Evolutionary conservation across 768 basidiomycete genomes (phyloP), one percentile per base, ranked within the genome.

Genomic region (Leccinum imitatum): DNA sequence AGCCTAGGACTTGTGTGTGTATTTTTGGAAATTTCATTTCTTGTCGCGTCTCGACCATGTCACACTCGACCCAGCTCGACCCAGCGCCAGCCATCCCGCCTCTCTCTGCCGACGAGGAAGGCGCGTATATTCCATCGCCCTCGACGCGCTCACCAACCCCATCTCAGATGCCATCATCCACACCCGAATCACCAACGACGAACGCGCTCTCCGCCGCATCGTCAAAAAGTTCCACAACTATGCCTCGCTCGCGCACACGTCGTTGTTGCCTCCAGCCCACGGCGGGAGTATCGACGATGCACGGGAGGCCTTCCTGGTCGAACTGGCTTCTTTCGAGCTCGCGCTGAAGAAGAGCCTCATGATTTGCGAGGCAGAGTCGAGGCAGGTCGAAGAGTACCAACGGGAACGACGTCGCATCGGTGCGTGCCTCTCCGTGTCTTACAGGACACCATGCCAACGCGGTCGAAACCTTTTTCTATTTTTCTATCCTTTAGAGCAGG

Each of bases 331-430:
- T 11, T 93, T 93, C 68, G 84, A 90, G 70, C 72, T 93, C 60
- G 74, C 84, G 57, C 76, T 94, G 64, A 84, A 87, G 76, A 94
- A 93, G 75, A 89, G 84, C 64, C 77, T 80, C 37, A 89, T 93
- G 85, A 86, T 91, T 50, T 93, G 90, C 67, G 87, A 93, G 69
- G 93, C 91, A 8, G 92, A 94, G 76, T 82, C 84, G 55, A 80
- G 91, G 66, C 91, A 94, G 75, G 91, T 93, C 1, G 86, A 91
- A 66, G 87, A 92, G 71, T 94, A 94, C 69, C 82, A 91, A 65
- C 78, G 81, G 48, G 90, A 91, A 66, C 82, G 83, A 52, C 80
- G 83, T 65, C 75, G 83, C 62, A 90, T 93, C 67, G 90, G 92
- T 90, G 69, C 50, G 84, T 78, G 19, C 9, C 19, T 44, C 19